These are phyloP conservation scores for cucumber (Cucumis sativus) DNA, from an alignment of 306 rosid species.

Conservation along the genomic window Cucumber_9930_V3 NC_026655.2:11056501-11057000, in stretches of 20 bases:
- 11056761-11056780: neutral
- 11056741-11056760: neutral
- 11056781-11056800: neutral
- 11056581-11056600: neutral
- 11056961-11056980: conserved; percentile 30
- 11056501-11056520: no score
- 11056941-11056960: conserved; percentile 12
- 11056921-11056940: neutral
- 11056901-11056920: neutral
- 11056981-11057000: conserved; percentile 36
- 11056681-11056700: no score
- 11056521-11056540: no score
- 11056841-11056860: neutral
- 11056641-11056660: neutral
- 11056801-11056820: neutral
- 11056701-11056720: neutral
- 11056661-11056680: neutral
- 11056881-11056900: neutral
- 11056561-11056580: neutral
- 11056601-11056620: no score
- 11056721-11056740: neutral
- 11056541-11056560: neutral
- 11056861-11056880: conserved; percentile 2
- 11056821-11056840: neutral
- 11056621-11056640: neutral